Conservation (phyloP, 495 filamentous ascomycete species). For the Trichoderma parareesei region DNA sequence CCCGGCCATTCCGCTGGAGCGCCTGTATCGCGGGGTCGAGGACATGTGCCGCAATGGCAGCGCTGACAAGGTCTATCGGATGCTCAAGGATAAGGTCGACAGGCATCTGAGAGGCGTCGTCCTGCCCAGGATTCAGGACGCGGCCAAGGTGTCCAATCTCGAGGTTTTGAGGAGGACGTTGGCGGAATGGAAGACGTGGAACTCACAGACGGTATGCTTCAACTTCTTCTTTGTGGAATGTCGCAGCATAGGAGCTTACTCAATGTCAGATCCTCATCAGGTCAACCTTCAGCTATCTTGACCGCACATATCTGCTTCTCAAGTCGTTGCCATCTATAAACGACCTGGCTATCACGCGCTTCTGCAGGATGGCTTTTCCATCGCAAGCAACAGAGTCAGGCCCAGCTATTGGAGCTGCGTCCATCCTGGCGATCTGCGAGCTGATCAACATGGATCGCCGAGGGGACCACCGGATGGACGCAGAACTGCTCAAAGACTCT, state of each 20-base stretch:
- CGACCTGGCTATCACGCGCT: conserved; percentile 50
- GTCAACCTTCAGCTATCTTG: conserved; percentile 85
- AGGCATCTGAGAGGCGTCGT: conserved; percentile 50
- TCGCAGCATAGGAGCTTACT: background rate
- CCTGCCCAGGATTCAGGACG: conserved; percentile 41
- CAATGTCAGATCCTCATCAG: conserved; percentile 56
- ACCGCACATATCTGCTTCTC: conserved; percentile 72
- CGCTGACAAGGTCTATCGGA: conserved; percentile 54
- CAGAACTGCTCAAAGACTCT: conserved; percentile 54
- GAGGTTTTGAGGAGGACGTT: conserved; percentile 58
- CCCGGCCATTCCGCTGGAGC: conserved; percentile 64
- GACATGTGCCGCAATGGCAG: conserved; percentile 74
- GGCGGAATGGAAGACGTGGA: conserved; percentile 71
- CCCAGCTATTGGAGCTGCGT: conserved; percentile 44
- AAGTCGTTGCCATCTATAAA: conserved; percentile 32
- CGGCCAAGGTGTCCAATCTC: conserved; percentile 43
- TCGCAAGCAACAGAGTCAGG: conserved; percentile 39
- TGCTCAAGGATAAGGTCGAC: conserved; percentile 55
- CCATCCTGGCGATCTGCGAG: conserved; percentile 66
- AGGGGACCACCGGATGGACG: conserved; percentile 41
- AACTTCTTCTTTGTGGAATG: background rate
- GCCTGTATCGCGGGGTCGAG: conserved; percentile 83
- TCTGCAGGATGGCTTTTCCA: conserved; percentile 49
- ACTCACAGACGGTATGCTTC: conserved; percentile 54
- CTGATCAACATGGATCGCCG: conserved; percentile 65